These are phyloP conservation scores for Clarireedia monteithiana DNA, from an alignment of 2,329 filamentous ascomycete species.

Conservation along the genomic window DNA sequence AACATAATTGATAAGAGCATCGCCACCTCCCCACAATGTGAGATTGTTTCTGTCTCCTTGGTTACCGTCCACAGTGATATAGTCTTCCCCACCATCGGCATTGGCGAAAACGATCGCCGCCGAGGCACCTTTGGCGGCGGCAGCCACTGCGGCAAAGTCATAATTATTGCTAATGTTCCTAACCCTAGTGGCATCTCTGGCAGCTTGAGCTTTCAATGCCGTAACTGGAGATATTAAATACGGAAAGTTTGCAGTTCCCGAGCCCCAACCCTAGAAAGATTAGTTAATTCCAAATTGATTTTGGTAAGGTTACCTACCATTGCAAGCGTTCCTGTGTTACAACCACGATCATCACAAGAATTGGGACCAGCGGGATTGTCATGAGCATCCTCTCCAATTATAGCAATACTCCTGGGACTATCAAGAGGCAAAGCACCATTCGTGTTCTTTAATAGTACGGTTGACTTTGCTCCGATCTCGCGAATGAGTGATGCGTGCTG, in stretches of 20 bases:
- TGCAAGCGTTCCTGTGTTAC: slow-evolving; percentile 54
- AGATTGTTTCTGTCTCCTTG: slow-evolving; percentile 86
- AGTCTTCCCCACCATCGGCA: slow-evolving; percentile 79
- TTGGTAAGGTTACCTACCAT: slow-evolving; percentile 36
- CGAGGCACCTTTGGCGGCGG: slow-evolving; percentile 50
- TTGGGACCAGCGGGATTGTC: slow-evolving; percentile 43
- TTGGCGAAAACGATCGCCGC: slow-evolving; percentile 86
- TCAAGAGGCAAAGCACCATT: slow-evolving; percentile 66
- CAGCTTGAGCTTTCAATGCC: slow-evolving; percentile 57
- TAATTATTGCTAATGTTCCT: slow-evolving; percentile 64
- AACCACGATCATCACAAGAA: slow-evolving; percentile 58
- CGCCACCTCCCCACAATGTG: slow-evolving; percentile 78
- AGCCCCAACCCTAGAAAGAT: slow-evolving; percentile 54
- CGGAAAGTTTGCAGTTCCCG: slow-evolving; percentile 64
- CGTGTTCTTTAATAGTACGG: slow-evolving; percentile 82
- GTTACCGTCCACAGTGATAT: slow-evolving; percentile 75
- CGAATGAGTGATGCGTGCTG: slow-evolving; percentile 69
- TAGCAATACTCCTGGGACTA: slow-evolving; percentile 65
- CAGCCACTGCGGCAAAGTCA: slow-evolving; percentile 58
- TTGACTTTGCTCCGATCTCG: slow-evolving; percentile 69
- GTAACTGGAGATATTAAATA: slow-evolving; percentile 73
- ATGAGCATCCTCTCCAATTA: slow-evolving; percentile 79
- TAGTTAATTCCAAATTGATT: neutral
- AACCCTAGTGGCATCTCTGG: slow-evolving; percentile 50
- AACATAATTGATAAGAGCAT: slow-evolving; percentile 73